Percentiles rank a stretch among this genome's conserved stretches.
Evolutionary conservation across 164 flowering plant genomes (phyloP).

Genomic region (Stephania yunnanensis): DNA sequence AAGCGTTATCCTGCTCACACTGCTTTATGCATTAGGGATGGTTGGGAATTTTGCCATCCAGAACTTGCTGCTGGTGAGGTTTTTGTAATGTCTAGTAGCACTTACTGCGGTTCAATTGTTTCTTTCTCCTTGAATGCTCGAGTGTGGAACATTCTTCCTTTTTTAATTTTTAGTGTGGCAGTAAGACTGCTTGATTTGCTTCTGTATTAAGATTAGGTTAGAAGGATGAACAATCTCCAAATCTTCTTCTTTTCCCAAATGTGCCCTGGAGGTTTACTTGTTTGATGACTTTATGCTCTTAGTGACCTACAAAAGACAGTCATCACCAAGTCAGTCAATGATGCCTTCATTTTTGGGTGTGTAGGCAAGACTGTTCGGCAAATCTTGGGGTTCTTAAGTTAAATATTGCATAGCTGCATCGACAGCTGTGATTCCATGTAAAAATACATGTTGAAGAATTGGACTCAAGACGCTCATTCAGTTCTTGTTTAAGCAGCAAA

Average conservation of each 20-base stretch:
- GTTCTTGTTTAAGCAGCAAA: background rate
- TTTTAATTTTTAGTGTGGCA: background rate
- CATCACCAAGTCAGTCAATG: no score
- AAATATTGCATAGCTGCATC: background rate
- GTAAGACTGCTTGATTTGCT: background rate
- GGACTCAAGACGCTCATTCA: background rate
- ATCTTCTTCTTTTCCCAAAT: background rate
- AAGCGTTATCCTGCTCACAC: slow-evolving; percentile 85
- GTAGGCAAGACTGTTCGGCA: background rate
- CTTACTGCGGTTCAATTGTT: background rate
- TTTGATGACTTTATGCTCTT: no score
- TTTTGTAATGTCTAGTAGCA: background rate
- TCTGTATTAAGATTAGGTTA: background rate
- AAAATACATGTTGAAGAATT: background rate
- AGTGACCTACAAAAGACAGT: no score
- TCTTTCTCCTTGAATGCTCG: background rate
- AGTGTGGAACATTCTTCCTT: background rate
- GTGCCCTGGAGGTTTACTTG: no score
- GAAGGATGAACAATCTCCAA: background rate
- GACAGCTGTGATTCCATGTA: background rate
- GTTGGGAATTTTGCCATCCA: slow-evolving; percentile 94
- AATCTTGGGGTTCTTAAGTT: background rate
- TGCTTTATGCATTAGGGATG: slow-evolving; percentile 82
- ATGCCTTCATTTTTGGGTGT: no score
- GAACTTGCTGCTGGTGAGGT: slow-evolving; percentile 71